Base-by-base conservation (phyloP, 768 basidiomycete species). In the Dacryopinax spathularia region DNA sequence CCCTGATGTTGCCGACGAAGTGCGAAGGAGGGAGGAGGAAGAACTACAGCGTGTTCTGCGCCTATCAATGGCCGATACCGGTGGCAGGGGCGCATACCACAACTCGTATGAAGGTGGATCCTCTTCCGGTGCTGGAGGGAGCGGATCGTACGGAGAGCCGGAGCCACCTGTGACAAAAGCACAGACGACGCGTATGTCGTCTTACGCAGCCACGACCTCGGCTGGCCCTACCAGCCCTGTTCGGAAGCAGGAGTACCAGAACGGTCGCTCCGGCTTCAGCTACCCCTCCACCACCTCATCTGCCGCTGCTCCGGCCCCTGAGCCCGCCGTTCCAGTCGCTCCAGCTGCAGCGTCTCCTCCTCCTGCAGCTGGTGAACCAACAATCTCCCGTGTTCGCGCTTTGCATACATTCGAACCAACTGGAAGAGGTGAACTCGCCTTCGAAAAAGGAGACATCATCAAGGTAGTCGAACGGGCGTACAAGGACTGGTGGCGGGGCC, bases 401-500 rank as follows among this genome's bases (percentile, higher is more conserved):
- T 71, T 98, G 66, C 93, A 95, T 70, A 82, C 86, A 0, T 98
- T 97, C 68, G 84, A 88, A 59, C 87, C 92, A 0, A 85, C 87
- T 0, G 91, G 94, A 69, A 81, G 86, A 0, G 93, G 92, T 12
- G 95, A 98, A 72, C 80, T 98, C 1, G 85, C 86, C 1, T 95
- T 98, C 70, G 87, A 91, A 60, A 88, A 87, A 67, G 95, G 93
- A 1, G 94, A 96, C 67, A 79, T 95, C 48, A 92, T 97, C 77
- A 91, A 92, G 70, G 94, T 98, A 15, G 85, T 97, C 25, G 92
- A 96, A 72, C 83, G 91, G 27, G 88, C 87, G 25, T 95, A 95
- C 74, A 88, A 90, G 69, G 92, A 96, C 71, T 98, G 95, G 95
- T 97, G 93, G 91, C 76, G 91, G 25, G 95, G 95, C 0, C 92